These are phyloP conservation scores for Torulaspora indica DNA, from an alignment of 805 yeast genomes.

Conservation along the genomic window DNA sequence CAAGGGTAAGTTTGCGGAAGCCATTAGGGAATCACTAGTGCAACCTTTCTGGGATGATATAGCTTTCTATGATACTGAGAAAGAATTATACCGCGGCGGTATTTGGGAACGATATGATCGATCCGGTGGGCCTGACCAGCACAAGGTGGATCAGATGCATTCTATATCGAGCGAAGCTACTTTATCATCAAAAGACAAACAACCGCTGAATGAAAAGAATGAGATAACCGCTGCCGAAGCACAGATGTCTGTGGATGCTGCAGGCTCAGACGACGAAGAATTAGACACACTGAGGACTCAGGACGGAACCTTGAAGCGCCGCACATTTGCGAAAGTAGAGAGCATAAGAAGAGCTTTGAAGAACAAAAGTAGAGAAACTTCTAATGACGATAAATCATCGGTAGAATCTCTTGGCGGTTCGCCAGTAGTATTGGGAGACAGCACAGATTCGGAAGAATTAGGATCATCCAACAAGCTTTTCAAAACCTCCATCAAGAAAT, in stretches of 20 bases:
- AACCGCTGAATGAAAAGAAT: neutral
- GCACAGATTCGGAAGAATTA: constrained; percentile 24
- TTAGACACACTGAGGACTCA: constrained; percentile 3
- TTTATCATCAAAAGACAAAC: no score
- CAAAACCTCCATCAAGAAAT: constrained; percentile 48
- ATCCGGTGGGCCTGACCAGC: neutral
- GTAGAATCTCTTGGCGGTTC: constrained; percentile 28
- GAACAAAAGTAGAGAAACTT: constrained; percentile 26
- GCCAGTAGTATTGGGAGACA: constrained; percentile 8
- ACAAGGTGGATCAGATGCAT: neutral
- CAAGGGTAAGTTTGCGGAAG: constrained; percentile 71
- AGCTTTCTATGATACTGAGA: constrained; percentile 58
- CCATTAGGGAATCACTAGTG: constrained; percentile 73
- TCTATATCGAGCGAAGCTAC: neutral
- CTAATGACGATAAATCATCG: constrained; percentile 22
- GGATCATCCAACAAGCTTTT: constrained; percentile 38
- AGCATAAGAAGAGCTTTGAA: constrained; percentile 19
- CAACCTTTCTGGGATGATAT: constrained; percentile 87
- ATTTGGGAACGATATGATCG: constrained; percentile 57
- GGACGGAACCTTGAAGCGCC: constrained; percentile 13
- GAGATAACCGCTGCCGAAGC: neutral
- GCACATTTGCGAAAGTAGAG: constrained; percentile 20
- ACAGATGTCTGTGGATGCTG: neutral
- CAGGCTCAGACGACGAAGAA: neutral
- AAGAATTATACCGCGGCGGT: constrained; percentile 84